These are phyloP conservation scores for Thielaviopsis musarum DNA, from an alignment of 2,329 filamentous ascomycete species.

Conservation along the genomic window DNA sequence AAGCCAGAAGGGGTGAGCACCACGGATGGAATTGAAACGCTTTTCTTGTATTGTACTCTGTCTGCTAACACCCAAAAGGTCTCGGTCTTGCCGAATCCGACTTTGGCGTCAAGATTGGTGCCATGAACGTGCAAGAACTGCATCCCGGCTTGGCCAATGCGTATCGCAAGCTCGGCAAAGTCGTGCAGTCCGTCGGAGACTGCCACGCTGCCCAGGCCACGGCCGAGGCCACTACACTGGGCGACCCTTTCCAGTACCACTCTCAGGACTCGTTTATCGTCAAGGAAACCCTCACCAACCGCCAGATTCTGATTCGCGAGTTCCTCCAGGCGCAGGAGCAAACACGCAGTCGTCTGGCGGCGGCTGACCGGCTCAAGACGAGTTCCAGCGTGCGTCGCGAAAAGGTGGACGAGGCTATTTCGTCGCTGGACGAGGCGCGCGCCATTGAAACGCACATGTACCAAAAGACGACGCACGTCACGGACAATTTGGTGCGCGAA, in stretches of 20 bases:
- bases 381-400: slow-evolving; percentile 77
- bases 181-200: slow-evolving; percentile 85
- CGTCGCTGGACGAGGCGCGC: slow-evolving; percentile 71
- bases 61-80: slow-evolving; percentile 35
- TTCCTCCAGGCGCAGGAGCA: slow-evolving; percentile 78
- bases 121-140: slow-evolving; percentile 77
- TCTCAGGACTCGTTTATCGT: slow-evolving; percentile 93
- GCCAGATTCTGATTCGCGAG: slow-evolving; percentile 88
- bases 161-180: slow-evolving; percentile 86
- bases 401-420: slow-evolving; percentile 96
- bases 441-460: slow-evolving; percentile 65
- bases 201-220: slow-evolving; percentile 94
- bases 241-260: slow-evolving; percentile 87
- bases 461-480: slow-evolving; percentile 78
- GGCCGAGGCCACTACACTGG: slow-evolving; percentile 84
- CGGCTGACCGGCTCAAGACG: slow-evolving; percentile 75
- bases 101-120: slow-evolving; percentile 75
- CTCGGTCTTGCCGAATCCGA: slow-evolving; percentile 85
- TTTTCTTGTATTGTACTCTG: too few relatives aligned
- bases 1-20: slow-evolving; percentile 65
- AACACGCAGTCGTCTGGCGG: slow-evolving; percentile 65
- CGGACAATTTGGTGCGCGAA: slow-evolving; percentile 73
- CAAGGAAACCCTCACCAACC: slow-evolving; percentile 94
- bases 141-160: slow-evolving; percentile 77
- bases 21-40: too few relatives aligned